Evolutionary conservation across 1,284 basidiomycete genomes (phyloP).

Genomic region (Leccinum subrobustum): DNA sequence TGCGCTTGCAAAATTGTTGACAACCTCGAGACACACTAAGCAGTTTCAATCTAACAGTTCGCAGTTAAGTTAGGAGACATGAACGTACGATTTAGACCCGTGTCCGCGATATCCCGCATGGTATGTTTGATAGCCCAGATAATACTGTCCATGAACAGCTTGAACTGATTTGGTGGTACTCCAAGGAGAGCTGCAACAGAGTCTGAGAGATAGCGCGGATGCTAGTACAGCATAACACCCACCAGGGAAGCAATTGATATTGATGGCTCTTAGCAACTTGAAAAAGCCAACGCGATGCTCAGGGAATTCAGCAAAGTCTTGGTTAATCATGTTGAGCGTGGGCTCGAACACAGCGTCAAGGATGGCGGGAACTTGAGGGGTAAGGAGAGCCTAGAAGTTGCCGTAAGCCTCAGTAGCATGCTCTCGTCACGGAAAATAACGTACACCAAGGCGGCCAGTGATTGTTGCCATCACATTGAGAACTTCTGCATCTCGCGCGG

Average conservation of each 20-base stretch:
- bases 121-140: constrained; percentile 99
- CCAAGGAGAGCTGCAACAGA: constrained; percentile 69
- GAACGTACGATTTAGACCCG: constrained; percentile 79
- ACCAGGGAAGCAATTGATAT: constrained; percentile 96
- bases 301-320: constrained; percentile 97
- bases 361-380: constrained; percentile 94
- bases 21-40: constrained; percentile 88
- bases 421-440: constrained; percentile 30
- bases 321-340: constrained; percentile 98
- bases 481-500: constrained; percentile 95
- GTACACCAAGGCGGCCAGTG: constrained; percentile 80
- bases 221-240: constrained; percentile 21
- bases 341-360: constrained; percentile 98
- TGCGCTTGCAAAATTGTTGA: constrained; percentile 92
- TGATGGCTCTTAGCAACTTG: constrained; percentile 92
- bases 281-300: constrained; percentile 99
- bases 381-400: constrained; percentile 66
- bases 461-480: constrained; percentile 99
- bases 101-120: constrained; percentile 98
- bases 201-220: not conserved
- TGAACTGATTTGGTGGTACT: constrained; percentile 92
- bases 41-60: constrained; percentile 7
- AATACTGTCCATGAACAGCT: constrained; percentile 97
- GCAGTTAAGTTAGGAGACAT: constrained; percentile 4
- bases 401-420: constrained; percentile 12